phyloP scores from a whole-genome alignment of 2,329 filamentous ascomycete genomes.

The Rhynchosporium graminicola region DNA sequence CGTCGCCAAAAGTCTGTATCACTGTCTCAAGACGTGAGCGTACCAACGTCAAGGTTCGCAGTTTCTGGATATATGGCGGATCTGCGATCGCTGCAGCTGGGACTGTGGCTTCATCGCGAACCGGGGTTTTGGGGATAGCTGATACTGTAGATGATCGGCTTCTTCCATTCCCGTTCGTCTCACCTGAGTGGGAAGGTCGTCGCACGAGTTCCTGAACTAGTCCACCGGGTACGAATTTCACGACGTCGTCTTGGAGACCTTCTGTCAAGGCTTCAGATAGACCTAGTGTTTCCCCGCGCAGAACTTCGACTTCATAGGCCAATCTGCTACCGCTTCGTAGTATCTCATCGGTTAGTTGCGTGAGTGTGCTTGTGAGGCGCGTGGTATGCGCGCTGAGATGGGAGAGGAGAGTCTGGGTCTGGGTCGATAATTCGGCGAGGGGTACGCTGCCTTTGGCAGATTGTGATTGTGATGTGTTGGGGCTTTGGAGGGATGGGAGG shows the following conservation, averaged over 20 bases:
- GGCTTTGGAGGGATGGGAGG: slow-evolving; percentile 64
- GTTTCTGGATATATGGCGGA: slow-evolving; percentile 71
- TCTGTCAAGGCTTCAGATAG: slow-evolving; percentile 77
- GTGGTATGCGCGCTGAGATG: slow-evolving; percentile 88
- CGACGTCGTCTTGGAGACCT: slow-evolving; percentile 69
- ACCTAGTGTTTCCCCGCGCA: slow-evolving; percentile 84
- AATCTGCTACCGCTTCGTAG: slow-evolving; percentile 82
- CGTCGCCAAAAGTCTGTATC: slow-evolving; percentile 88
- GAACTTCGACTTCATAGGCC: slow-evolving; percentile 90
- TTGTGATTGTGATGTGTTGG: slow-evolving; percentile 26
- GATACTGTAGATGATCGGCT: slow-evolving; percentile 35
- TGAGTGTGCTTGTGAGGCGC: slow-evolving; percentile 76
- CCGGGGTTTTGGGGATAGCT: slow-evolving; percentile 33
- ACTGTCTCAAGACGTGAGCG: slow-evolving; percentile 84
- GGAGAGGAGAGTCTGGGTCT: slow-evolving; percentile 81
- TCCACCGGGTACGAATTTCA: slow-evolving; percentile 65
- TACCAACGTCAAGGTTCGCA: slow-evolving; percentile 81
- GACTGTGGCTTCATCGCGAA: slow-evolving; percentile 25
- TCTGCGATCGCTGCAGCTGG: slow-evolving; percentile 43
- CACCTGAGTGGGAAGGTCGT: slow-evolving; percentile 32
- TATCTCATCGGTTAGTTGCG: slow-evolving; percentile 92
- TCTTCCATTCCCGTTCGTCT: slow-evolving; percentile 28
- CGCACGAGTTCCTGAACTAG: slow-evolving; percentile 35
- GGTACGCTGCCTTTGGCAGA: slow-evolving; percentile 47
- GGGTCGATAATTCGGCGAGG: slow-evolving; percentile 74